phyloP scores from a whole-genome alignment of 768 basidiomycete species.

The Boletales sp. region DNA sequence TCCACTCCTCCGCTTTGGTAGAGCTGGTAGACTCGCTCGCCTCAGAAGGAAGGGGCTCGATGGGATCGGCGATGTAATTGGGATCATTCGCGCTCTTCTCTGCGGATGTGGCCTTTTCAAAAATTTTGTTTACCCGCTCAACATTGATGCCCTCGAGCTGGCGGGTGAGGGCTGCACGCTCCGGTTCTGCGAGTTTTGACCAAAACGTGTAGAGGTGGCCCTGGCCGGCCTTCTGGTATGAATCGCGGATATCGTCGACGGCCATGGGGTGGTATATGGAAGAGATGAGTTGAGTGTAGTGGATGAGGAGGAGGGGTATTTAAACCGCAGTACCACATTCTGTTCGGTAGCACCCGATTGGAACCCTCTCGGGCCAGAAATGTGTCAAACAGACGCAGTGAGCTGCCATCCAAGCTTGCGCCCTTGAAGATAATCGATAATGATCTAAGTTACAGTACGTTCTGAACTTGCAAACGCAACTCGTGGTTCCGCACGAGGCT shows the following conservation, averaged over 20 bases:
- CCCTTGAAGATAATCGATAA: not conserved
- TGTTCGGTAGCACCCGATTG: slow-evolving; percentile 8
- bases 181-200: slow-evolving; percentile 59
- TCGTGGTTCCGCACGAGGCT: not conserved
- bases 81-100: slow-evolving; percentile 51
- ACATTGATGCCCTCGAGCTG: slow-evolving; percentile 85
- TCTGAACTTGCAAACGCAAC: too few species aligned
- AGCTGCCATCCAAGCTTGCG: too few species aligned
- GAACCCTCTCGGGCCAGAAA: not conserved
- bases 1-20: slow-evolving; percentile 68
- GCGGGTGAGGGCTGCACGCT: slow-evolving; percentile 57
- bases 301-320: not conserved
- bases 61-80: slow-evolving; percentile 42
- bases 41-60: slow-evolving; percentile 79
- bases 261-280: slow-evolving; percentile 38
- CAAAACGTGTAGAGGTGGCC: slow-evolving; percentile 89
- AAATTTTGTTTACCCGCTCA: slow-evolving; percentile 88
- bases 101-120: slow-evolving; percentile 65
- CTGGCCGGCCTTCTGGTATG: slow-evolving; percentile 80
- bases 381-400: slow-evolving; percentile 1
- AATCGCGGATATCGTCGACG: slow-evolving; percentile 51
- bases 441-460: not conserved
- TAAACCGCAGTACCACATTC: too few species aligned
- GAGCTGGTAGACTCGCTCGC: slow-evolving; percentile 59
- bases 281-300: not conserved